Percentiles rank a stretch among this genome's conserved stretches.
Conservation (phyloP, 768 basidiomycete genomes). For the Termitomyces sp. region DNA sequence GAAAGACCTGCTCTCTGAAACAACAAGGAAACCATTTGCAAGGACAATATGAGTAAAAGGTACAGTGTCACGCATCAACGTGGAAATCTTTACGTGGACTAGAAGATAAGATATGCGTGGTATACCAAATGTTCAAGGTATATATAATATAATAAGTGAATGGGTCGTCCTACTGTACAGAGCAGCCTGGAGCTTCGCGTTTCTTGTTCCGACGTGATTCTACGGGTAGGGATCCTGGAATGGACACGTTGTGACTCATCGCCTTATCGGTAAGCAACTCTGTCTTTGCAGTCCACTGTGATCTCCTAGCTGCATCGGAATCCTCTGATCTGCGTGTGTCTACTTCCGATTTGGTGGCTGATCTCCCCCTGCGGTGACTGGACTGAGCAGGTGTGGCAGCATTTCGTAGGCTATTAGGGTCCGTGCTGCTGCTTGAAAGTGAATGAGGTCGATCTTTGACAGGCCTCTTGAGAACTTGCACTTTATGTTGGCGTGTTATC, state of each 20-base stretch:
- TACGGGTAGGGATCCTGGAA: constrained; percentile 28
- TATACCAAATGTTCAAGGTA: background rate
- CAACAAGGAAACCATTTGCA: background rate
- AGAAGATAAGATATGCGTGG: background rate
- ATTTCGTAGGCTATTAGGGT: constrained; percentile 45
- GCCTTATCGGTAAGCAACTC: constrained; percentile 23
- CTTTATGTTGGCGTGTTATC: constrained; percentile 5
- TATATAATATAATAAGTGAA: background rate
- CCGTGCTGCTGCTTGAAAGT: constrained; percentile 46
- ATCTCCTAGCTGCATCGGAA: constrained; percentile 19
- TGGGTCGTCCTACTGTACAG: constrained; percentile 27
- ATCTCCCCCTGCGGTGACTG: constrained; percentile 14
- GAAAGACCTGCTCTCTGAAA: too few species aligned
- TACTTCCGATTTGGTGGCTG: constrained; percentile 3
- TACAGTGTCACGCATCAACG: background rate
- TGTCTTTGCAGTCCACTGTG: constrained; percentile 23
- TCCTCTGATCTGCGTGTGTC: constrained; percentile 9
- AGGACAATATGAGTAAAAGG: background rate
- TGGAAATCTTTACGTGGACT: background rate
- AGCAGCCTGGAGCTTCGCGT: constrained; percentile 33
- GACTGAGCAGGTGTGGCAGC: constrained; percentile 31
- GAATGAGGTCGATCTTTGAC: constrained; percentile 44
- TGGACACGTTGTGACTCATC: constrained; percentile 13
- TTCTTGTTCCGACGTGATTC: constrained; percentile 26
- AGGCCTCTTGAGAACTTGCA: background rate